Base-by-base conservation (phyloP, 2,329 filamentous ascomycete species). In the Nigrospora oryzae region DNA sequence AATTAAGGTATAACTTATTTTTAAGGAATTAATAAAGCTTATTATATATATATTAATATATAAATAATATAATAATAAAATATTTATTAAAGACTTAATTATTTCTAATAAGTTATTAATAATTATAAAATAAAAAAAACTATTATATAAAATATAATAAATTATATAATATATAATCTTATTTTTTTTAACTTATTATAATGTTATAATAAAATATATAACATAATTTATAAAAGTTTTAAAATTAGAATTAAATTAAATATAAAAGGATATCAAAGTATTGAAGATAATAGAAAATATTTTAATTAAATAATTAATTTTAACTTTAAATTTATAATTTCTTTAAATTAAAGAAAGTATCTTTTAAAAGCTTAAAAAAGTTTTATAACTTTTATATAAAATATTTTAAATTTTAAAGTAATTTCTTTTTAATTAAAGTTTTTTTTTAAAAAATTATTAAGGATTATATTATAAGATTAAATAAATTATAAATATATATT, bases 91-190 rank as follows among this genome's bases (percentile, higher is more conserved):
- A 28, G 49, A 44, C 13, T 51, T 47, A 14, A 49, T 43, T 5
- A 12, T 19, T 39, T 51, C 40, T 28, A 50, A 52, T 5, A 37
- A 40, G 14, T 44, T 44, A 13, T 43, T 39, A n/a, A 43, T 42
- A 28, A 53, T 55, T 11, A 44, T 55, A 32, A 63, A 40, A 1
- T 52, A 48, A 46, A 64, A 64, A n/a, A 48, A 49, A 43, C 61
- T 61, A 17, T 63, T 41, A 23, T 55, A 35, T 40, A 60, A 64
- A 37, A 63, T 47, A 48, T 49, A 65, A 30, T 55, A 40, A 3
- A 50, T 46, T 40, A 53, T 60, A 23, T 40, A 35, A 13, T 31
- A 58, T 23, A 46, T 40, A 49, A 64, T 63, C n/a, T 43, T 49
- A 10, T 43, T 65, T 43, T 63, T 64, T 48, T 48, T 63, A n/a